These are phyloP conservation scores for Hymenotorrendiella dingleyae DNA, from an alignment of 2,329 filamentous ascomycete genomes.

Conservation along the genomic window DNA sequence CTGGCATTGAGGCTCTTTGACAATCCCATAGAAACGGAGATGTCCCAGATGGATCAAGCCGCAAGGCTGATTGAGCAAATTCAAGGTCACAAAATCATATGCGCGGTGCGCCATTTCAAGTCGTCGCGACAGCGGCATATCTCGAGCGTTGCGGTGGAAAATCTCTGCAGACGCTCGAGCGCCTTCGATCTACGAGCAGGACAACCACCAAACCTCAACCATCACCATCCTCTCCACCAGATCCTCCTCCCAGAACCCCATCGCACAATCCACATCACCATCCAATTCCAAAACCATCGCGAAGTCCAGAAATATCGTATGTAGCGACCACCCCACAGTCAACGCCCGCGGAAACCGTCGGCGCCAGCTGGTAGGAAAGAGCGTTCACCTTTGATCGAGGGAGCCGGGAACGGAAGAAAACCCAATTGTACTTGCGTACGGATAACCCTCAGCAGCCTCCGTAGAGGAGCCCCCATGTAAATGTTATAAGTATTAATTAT, in stretches of 20 bases:
- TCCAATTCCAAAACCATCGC: not conserved
- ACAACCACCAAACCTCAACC: not conserved
- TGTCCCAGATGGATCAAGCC: too few relatives aligned
- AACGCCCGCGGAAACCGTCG: constrained; percentile 32
- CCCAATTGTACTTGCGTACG: constrained; percentile 27
- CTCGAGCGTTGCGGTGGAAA: too few relatives aligned
- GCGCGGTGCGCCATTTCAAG: too few relatives aligned
- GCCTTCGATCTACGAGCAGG: not conserved
- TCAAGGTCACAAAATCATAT: too few relatives aligned
- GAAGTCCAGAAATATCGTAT: constrained; percentile 13
- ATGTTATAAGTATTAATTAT: constrained; percentile 34
- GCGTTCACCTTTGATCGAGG: constrained; percentile 34
- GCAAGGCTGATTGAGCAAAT: too few relatives aligned
- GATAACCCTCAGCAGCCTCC: constrained; percentile 37
- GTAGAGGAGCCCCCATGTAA: constrained; percentile 34
- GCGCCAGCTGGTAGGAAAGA: constrained; percentile 38
- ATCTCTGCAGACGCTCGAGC: not conserved
- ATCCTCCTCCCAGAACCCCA: too few relatives aligned
- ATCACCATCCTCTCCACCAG: too few relatives aligned
- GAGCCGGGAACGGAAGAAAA: constrained; percentile 39
- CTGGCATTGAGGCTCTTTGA: too few relatives aligned
- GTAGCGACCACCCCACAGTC: constrained; percentile 40
- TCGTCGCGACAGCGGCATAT: too few relatives aligned
- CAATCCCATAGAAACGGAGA: too few relatives aligned
- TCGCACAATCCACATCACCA: not conserved